Base-by-base conservation (phyloP, 805 yeast species). In the Danielia oregonensis region DNA sequence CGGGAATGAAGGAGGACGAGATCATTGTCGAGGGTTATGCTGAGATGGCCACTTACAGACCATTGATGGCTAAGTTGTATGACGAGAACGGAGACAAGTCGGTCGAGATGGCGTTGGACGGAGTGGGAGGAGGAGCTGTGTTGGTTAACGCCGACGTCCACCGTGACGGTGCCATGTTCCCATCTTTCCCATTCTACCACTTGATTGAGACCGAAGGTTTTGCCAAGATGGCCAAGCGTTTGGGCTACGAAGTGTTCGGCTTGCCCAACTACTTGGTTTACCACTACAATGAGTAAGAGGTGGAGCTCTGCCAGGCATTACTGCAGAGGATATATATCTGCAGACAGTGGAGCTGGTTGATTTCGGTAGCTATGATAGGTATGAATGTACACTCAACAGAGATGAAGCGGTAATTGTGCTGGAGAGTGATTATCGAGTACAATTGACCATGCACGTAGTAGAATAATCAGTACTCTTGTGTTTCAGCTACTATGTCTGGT, bases 111-210 rank as follows among this genome's bases (percentile, higher is more conserved):
- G 77, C 76, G 29, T 71, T 93, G 40, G 97, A 93, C 59, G 98
- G 99, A 57, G 97, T 93, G 38, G 98, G 98, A 35, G 97, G 97
- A 43, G 95, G 97, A 15, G 95, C 97, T 27, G 80, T 95, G 21
- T 59, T 93, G 63, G 99, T 93, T 19, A 87, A 91, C 56, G 95
- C 97, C 8, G 97, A 89, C 48, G 99, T 93, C 35, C 99, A 93
- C 63, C 76, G 98, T 58, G 98, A 93, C 60, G 99, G 99, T 33
- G 97, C 97, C 36, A 91, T 93, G 97, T 93, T 93, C 77, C 98
- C 99, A 12, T 86, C 94, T 32, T 93, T 93, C 77, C 93, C 98
- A 40, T 93, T 93, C 70, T 89, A 91, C 59, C 95, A 93, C 59
- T 72, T 93, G 59, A 88, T 93, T 44, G 98, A 93, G 68, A 89